These are phyloP conservation scores for Pterocarpus santalinus DNA, from an alignment of 306 rosid genomes.

Conservation along the genomic window DNA sequence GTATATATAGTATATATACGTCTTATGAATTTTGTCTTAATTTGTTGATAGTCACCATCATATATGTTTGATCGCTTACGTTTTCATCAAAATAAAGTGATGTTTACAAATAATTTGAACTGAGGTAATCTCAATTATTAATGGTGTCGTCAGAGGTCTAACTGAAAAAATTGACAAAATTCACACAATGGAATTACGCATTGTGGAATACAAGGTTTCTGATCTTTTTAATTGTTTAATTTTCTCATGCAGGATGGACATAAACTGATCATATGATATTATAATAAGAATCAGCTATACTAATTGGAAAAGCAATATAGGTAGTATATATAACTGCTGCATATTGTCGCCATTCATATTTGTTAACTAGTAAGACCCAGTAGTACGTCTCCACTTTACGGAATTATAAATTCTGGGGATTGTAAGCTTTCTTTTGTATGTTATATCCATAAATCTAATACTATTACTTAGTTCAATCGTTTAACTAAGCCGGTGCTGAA, in stretches of 20 bases:
- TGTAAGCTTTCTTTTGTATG: background rate
- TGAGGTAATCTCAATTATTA: too few species aligned
- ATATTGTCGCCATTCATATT: background rate
- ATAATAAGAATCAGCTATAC: background rate
- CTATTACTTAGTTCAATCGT: background rate
- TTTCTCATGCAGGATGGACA: slow-evolving; percentile 9
- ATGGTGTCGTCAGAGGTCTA: background rate
- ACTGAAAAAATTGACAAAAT: background rate
- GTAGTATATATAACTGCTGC: background rate
- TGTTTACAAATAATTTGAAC: too few species aligned
- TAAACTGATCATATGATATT: background rate
- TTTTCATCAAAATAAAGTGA: background rate
- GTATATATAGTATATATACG: too few species aligned
- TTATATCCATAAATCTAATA: too few species aligned
- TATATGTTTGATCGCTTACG: background rate
- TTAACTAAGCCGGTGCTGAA: background rate
- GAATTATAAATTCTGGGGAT: background rate
- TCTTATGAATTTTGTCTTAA: too few species aligned
- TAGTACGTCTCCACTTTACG: too few species aligned
- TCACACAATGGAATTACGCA: background rate
- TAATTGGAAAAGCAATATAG: background rate
- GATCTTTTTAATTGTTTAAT: background rate
- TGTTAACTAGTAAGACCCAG: background rate
- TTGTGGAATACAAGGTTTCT: background rate
- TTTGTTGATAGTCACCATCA: too few species aligned